Base-by-base conservation (phyloP, 495 filamentous ascomycete species). In the Penicillium tannophilum region DNA sequence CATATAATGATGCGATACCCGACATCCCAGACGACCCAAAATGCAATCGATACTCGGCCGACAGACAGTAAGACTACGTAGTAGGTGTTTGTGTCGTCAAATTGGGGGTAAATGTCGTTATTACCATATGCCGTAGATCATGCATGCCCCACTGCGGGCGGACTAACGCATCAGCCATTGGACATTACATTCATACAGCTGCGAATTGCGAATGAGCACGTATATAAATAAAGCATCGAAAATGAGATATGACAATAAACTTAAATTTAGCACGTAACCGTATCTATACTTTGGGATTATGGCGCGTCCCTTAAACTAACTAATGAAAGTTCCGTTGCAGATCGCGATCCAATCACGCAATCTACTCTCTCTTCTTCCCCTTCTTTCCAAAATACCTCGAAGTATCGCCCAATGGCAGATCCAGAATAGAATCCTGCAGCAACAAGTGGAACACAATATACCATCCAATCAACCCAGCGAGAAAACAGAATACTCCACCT, bases 361-460 rank as follows among this genome's bases (percentile, higher is more conserved):
- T 50, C 35, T 63, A 62, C 46, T 61, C 20, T 0, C n/a, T 44
- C 36, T 61, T 55, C 14, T 49, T 51, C 59, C 53, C 61, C 53
- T 57, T 70, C 60, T 61, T 76, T 12, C 61, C 61, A 65, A 80
- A 80, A 48, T 68, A 74, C 1, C 71, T 62, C 45, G 71, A 74
- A 12, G 75, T 82, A 65, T 82, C 79, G 23, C 79, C 78, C 62
- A 80, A 61, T 1, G 78, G 77, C 43, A 80, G 62, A 24, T 71
- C 67, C 19, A 79, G 60, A 41, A 80, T 51, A 14, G 73, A 70
- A 28, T 79, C 73, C 61, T 78, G 68, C 57, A 78, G 66, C 66
- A 81, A 62, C 36, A 80, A 60, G 61, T 78, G 75, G n/a, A 68
- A 74, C 6, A 78, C 71, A 30, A 78, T 78, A 67, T 80, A 81